Percentiles rank a stretch among this genome's conserved stretches.
Evolutionary conservation across 176 grass and related monocot species (phyloP).

Genomic region (Musa beccarii): DNA sequence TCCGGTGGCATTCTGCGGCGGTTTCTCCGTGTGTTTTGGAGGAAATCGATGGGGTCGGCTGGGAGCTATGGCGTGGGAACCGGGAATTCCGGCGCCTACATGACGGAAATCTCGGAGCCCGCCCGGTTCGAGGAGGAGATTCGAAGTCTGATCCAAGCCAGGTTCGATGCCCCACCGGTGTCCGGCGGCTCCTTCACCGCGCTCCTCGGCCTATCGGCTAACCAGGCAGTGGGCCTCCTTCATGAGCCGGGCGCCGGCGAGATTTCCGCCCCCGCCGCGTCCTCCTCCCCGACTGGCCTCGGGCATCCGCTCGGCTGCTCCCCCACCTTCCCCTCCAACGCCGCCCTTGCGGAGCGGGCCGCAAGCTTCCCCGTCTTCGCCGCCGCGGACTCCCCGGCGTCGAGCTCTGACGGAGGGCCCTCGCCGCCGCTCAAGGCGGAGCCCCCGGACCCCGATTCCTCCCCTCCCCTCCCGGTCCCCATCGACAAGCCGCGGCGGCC

Average conservation of each 20-base stretch:
- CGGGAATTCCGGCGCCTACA: background rate
- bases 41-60: background rate
- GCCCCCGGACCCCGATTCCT: background rate
- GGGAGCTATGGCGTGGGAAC: conserved; percentile 5
- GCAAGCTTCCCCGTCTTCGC: conserved; percentile 4
- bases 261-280: conserved; percentile 33
- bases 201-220: conserved; percentile 16
- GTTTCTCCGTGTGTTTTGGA: too few relatives aligned
- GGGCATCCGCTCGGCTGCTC: background rate
- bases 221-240: conserved; percentile 32
- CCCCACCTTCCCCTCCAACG: conserved; percentile 15
- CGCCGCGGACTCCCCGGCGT: conserved; percentile 8
- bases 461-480: conserved; percentile 16
- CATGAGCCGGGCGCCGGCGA: conserved; percentile 27
- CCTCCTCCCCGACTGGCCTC: background rate
- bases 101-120: conserved; percentile 7
- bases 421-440: background rate
- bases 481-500: background rate
- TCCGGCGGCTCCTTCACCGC: conserved; percentile 16
- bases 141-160: conserved; percentile 11
- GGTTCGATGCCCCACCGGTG: background rate
- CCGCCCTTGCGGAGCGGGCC: background rate
- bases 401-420: background rate
- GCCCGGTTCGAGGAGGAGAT: conserved; percentile 19
- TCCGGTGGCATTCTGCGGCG: too few relatives aligned